Percentiles rank a stretch among this genome's conserved stretches.
phyloP scores from a whole-genome alignment of 768 basidiomycete species.

The Dentipellis sp. region DNA sequence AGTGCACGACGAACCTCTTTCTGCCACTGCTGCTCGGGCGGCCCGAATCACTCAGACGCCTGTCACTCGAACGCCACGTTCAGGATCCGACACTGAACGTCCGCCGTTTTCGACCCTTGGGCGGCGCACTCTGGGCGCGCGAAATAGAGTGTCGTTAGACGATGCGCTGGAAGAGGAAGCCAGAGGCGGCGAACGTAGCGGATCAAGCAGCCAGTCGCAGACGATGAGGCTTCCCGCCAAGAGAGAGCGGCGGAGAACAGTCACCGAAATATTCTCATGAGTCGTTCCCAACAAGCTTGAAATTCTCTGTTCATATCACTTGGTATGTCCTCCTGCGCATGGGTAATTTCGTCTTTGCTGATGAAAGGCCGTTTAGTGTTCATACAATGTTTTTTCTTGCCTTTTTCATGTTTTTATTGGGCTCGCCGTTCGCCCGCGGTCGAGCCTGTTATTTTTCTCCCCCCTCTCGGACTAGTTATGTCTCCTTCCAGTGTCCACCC shows the following conservation, averaged over 20 bases:
- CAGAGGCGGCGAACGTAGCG: slow-evolving; percentile 31
- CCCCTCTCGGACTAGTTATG: background rate
- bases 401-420: slow-evolving; percentile 1
- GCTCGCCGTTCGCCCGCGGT: background rate
- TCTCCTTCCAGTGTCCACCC: background rate
- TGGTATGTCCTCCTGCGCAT: background rate
- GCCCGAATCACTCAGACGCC: slow-evolving; percentile 26
- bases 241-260: slow-evolving; percentile 37
- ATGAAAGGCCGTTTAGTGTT: background rate
- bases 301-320: background rate
- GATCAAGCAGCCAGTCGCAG: slow-evolving; percentile 24
- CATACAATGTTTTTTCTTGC: background rate
- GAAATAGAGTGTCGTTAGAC: slow-evolving; percentile 39
- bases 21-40: slow-evolving; percentile 21
- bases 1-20: slow-evolving; percentile 18
- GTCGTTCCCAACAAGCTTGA: background rate
- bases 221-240: slow-evolving; percentile 26
- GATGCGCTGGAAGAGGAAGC: slow-evolving; percentile 20
- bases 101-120: slow-evolving; percentile 23
- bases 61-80: slow-evolving; percentile 23
- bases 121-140: slow-evolving; percentile 28
- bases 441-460: background rate
- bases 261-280: slow-evolving; percentile 40
- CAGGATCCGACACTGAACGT: slow-evolving; percentile 44
- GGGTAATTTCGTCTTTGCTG: background rate